Evolutionary conservation across 1,284 basidiomycete genomes (phyloP).

Genomic region (Retiboletus flavoniger): DNA sequence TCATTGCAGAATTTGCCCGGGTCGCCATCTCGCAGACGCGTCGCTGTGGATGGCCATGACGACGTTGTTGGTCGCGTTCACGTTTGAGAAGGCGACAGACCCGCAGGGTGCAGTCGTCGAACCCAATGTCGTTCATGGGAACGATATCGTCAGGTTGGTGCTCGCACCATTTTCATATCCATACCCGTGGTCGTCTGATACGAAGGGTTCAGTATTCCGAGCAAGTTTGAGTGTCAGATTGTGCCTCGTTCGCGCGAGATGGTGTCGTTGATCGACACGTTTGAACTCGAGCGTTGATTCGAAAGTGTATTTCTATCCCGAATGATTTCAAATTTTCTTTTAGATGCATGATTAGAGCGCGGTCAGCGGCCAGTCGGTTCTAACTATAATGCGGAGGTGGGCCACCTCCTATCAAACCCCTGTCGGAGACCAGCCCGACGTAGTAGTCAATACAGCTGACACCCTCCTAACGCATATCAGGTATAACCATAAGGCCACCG

Average conservation of each 20-base stretch:
- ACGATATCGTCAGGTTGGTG: background rate
- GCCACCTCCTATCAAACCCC: too few relatives aligned
- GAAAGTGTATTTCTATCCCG: too few relatives aligned
- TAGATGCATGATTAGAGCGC: too few relatives aligned
- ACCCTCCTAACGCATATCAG: too few relatives aligned
- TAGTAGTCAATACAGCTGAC: too few relatives aligned
- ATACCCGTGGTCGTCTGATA: too few relatives aligned
- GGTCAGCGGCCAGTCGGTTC: too few relatives aligned
- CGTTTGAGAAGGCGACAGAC: background rate
- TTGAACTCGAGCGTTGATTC: background rate
- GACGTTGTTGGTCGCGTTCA: background rate
- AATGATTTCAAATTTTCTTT: too few relatives aligned
- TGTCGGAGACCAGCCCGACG: too few relatives aligned
- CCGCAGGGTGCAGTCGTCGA: background rate
- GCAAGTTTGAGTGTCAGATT: background rate
- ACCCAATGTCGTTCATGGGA: background rate
- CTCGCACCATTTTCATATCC: too few relatives aligned
- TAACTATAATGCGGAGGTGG: too few relatives aligned
- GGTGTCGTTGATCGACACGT: background rate
- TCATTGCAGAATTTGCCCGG: constrained; percentile 4
- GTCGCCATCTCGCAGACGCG: constrained; percentile 1
- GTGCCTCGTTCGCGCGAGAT: background rate
- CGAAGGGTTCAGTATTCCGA: background rate
- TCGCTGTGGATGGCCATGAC: constrained; percentile 4
- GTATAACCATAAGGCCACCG: too few relatives aligned